Base-by-base conservation (phyloP, 2,329 filamentous ascomycete species). In the Albifimbria verrucaria region DNA sequence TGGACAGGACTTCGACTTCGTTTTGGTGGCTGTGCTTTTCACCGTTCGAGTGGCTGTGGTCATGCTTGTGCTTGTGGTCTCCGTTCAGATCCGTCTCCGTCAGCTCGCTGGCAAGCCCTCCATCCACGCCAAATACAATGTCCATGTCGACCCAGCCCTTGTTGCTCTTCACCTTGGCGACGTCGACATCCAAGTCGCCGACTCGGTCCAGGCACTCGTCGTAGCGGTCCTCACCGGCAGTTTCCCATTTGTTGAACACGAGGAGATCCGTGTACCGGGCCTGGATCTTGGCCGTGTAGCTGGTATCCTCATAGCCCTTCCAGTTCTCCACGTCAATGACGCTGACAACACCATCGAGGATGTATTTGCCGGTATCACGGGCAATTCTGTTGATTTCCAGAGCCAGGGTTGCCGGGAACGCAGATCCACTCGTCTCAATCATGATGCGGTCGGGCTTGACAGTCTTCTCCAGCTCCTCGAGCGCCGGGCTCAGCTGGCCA, bases 291-390 rank as follows among this genome's bases (percentile, higher is more conserved):
- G 92, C 92, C 52, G 92, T 97, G 65, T 90, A 93, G 54, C 87
- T 91, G 22, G 89, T 95, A 69, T 95, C 92, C 62, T 94, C 90
- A 65, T 97, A 97, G 0, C 92, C 92, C 64, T 85, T 77, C 92
- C 92, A 97, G 66, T 97, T 97, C 80, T 96, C 92, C 11, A 95
- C 92, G 65, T 97, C 92, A 54, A 97, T 86, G 21, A 96, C 92
- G 62, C 85, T 90, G 57, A 96, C 83, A 50, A 97, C 91, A 11
- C 92, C 92, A 64, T 97, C 92, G 2, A 97, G 81, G 5, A 83
- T 79, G 64, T 92, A 96, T 24, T 75, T 71, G 62, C 70, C 84
- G 0, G 85, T 87, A 55, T 90, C 85, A n/a, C 84, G 77, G 18
- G 84, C 81, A 15, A 96, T 73, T 1, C 91, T 81, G 65, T 96